Evolutionary conservation across 495 filamentous ascomycete species (phyloP), one percentile per base, ranked within the genome.

Genomic region (Annulohypoxylon stygium): DNA sequence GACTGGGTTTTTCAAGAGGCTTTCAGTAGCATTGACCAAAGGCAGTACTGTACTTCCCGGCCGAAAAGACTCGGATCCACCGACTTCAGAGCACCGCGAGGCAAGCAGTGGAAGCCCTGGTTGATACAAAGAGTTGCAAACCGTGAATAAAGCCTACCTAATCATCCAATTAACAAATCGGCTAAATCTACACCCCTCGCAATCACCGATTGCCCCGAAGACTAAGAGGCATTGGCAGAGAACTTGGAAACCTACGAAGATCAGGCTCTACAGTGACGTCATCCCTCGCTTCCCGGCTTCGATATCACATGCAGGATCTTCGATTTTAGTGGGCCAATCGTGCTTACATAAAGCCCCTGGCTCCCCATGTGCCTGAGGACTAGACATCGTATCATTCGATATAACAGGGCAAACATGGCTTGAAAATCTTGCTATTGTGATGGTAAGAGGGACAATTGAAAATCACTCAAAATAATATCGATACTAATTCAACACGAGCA

Each of bases 11-110:
- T 30, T 77, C 43, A 75, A 71, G 62, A 73, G 69, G 25, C 45
- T 75, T 14, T 74, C 75, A 12, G 47, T 77, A 20, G 72, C 67
- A 16, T 65, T 73, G 30, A 66, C 55, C 12, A 78, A 72, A 66
- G 66, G 71, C 4, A 70, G 45, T 37, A 63, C 5, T n/a, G 51
- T 34, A 5, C 48, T 57, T 39, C 64, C 68, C 8, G 73, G 61
- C 12, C 64, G 75, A 62, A 72, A 43, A 63, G 59, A 54, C 43
- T 69, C 71, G 5, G 69, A 77, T 9, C 60, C 45, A 37, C 14
- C 69, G 23, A 43, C 61, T 20, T 66, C 54, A 3, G 74, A 78
- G 23, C 77, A 74, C 33, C 62, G 60, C 9, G 72, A 72, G 36
- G 60, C 70, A 18, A 63, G 70, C 43, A 39, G 30, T 23, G 43